phyloP scores from a whole-genome alignment of 1,139 yeast genomes.

The Scheffersomyces cryptocercus region DNA sequence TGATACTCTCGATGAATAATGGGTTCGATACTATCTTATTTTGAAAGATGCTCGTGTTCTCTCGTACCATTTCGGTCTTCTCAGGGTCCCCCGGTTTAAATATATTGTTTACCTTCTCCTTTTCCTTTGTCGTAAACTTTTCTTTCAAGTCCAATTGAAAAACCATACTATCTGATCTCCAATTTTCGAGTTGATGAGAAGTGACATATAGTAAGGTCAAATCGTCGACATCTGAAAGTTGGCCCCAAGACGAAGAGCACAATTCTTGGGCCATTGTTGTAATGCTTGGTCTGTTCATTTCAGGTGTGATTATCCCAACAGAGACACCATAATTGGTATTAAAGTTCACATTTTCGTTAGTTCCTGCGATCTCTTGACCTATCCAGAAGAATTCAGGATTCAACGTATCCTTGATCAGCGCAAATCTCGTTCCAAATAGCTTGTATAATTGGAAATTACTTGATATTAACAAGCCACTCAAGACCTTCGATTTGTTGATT shows the following conservation, averaged over 20 bases:
- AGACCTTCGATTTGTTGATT: slow-evolving; percentile 26
- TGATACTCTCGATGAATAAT: slow-evolving; percentile 19
- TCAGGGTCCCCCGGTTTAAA: slow-evolving; percentile 6
- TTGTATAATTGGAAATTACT: slow-evolving; percentile 26
- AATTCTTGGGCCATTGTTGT: slow-evolving; percentile 19
- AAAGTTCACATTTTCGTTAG: slow-evolving; percentile 20
- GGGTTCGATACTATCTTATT: slow-evolving; percentile 19
- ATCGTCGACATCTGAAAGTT: slow-evolving; percentile 27
- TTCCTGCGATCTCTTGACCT: slow-evolving; percentile 35
- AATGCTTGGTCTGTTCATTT: slow-evolving; percentile 11
- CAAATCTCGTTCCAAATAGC: slow-evolving; percentile 23
- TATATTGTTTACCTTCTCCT: slow-evolving; percentile 6
- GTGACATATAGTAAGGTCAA: slow-evolving; percentile 30
- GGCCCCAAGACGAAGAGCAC: slow-evolving; percentile 45
- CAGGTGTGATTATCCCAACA: slow-evolving; percentile 37
- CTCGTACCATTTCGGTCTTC: slow-evolving; percentile 3
- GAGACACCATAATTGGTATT: slow-evolving; percentile 29
- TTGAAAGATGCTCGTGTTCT: slow-evolving; percentile 7
- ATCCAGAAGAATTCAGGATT: slow-evolving; percentile 35
- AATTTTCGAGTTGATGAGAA: slow-evolving; percentile 37
- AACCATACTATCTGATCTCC: slow-evolving; percentile 13
- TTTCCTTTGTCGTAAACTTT: slow-evolving; percentile 14
- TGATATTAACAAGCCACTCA: slow-evolving; percentile 31
- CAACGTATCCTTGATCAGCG: slow-evolving; percentile 10
- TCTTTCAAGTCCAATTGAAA: slow-evolving; percentile 15